Evolutionary conservation across 495 filamentous ascomycete genomes (phyloP).

Genomic region (Hypoxylon subgilvum): DNA sequence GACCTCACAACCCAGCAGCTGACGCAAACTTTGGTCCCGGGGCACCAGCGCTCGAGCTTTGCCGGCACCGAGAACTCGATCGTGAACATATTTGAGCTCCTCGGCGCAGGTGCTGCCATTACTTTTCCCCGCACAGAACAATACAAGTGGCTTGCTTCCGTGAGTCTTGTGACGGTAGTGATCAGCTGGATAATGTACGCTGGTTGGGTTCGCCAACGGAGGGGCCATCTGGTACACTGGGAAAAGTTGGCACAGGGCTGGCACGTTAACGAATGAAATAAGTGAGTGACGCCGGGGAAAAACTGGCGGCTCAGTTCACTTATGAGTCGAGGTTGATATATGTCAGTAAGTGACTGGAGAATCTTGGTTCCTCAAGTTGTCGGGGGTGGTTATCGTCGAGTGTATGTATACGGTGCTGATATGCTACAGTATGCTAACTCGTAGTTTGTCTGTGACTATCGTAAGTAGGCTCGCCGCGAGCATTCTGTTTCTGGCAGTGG

Average conservation of each 20-base stretch:
- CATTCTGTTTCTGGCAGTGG: neutral
- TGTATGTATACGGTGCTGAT: too few relatives aligned
- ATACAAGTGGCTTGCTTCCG: conserved; percentile 49
- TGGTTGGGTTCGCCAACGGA: conserved; percentile 46
- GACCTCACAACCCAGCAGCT: conserved; percentile 55
- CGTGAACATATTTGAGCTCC: conserved; percentile 49
- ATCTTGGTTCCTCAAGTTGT: too few relatives aligned
- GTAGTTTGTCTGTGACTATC: too few relatives aligned
- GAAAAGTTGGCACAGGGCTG: conserved; percentile 32
- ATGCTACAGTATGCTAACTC: too few relatives aligned
- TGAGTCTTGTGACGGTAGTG: conserved; percentile 43
- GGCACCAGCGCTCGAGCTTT: conserved; percentile 48
- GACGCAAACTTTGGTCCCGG: conserved; percentile 47
- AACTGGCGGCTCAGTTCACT: too few relatives aligned
- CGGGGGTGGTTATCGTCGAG: too few relatives aligned
- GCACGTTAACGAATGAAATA: conserved; percentile 1
- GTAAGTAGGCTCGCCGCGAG: neutral
- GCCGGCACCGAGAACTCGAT: conserved; percentile 52
- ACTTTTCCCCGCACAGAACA: conserved; percentile 47
- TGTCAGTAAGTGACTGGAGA: too few relatives aligned
- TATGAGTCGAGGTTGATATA: too few relatives aligned
- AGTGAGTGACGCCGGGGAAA: neutral
- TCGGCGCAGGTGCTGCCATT: conserved; percentile 43
- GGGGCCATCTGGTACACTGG: conserved; percentile 42
- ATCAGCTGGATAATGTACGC: conserved; percentile 47